These are phyloP conservation scores for Boletus sp. DNA, from an alignment of 768 basidiomycete species.

Conservation along the genomic window DNA sequence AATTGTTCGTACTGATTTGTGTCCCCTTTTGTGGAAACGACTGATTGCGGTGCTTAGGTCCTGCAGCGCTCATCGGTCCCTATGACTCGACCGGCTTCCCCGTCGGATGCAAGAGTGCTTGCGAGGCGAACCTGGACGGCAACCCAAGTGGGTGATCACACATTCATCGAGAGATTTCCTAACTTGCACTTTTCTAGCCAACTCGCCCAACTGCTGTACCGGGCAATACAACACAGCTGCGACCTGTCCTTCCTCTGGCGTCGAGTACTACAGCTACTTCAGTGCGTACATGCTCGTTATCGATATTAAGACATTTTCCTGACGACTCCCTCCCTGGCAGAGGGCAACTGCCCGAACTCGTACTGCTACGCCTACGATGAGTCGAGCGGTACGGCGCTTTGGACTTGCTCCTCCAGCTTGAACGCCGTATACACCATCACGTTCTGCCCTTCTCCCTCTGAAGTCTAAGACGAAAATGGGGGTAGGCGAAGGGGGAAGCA, in stretches of 20 bases:
- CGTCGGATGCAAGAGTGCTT: constrained; percentile 64
- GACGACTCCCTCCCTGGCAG: constrained; percentile 21
- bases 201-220: constrained; percentile 66
- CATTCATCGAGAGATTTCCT: not conserved
- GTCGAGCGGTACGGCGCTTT: constrained; percentile 43
- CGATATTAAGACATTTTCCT: not conserved
- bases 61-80: constrained; percentile 50
- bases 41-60: constrained; percentile 36
- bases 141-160: constrained; percentile 26
- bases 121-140: constrained; percentile 39
- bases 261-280: constrained; percentile 45
- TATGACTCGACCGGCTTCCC: constrained; percentile 51
- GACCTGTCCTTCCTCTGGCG: constrained; percentile 54
- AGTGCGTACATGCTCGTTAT: constrained; percentile 30
- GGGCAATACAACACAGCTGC: constrained; percentile 49
- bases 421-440: constrained; percentile 45
- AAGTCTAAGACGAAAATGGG: not conserved
- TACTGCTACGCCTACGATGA: constrained; percentile 57
- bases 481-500: too few relatives aligned
- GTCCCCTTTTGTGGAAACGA: not conserved
- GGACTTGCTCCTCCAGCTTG: constrained; percentile 38
- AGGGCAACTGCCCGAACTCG: constrained; percentile 43
- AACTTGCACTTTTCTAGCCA: constrained; percentile 30
- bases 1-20: constrained; percentile 40
- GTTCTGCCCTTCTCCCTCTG: constrained; percentile 39